These are phyloP conservation scores for Hamamelis virginiana DNA, from an alignment of 164 flowering plant genomes.

Conservation along the genomic window DNA sequence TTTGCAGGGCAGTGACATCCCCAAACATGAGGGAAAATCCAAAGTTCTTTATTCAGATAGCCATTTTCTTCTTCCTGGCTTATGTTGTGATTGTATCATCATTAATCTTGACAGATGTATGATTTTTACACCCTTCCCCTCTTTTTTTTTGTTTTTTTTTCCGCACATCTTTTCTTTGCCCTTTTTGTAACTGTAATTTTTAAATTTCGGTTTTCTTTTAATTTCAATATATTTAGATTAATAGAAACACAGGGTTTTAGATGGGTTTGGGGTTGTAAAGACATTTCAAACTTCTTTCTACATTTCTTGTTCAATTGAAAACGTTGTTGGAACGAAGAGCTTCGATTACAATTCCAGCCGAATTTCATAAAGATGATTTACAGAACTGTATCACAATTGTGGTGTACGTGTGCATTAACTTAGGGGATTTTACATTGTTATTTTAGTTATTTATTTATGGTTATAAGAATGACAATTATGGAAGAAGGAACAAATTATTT, in stretches of 20 bases:
- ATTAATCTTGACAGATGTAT: conserved; percentile 78
- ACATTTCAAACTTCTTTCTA: neutral
- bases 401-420: too few relatives aligned
- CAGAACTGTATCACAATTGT: too few relatives aligned
- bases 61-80: conserved; percentile 81
- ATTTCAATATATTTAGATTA: neutral
- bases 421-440: too few relatives aligned
- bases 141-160: conserved; percentile 8
- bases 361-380: too few relatives aligned
- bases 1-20: conserved; percentile 89
- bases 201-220: neutral
- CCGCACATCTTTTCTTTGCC: neutral
- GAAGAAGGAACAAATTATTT: too few relatives aligned
- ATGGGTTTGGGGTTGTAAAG: neutral
- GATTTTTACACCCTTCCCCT: conserved; percentile 9
- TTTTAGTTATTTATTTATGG: too few relatives aligned
- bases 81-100: conserved; percentile 92
- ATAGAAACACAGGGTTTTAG: neutral
- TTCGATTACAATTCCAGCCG: too few relatives aligned
- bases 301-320: neutral
- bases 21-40: conserved; percentile 98
- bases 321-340: too few relatives aligned
- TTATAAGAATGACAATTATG: too few relatives aligned
- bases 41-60: conserved; percentile 84
- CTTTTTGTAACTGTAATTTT: neutral